Percentiles rank a stretch among this genome's conserved stretches.
phyloP scores from a whole-genome alignment of 139 green algal species.

The Gonium pectorale region DNA sequence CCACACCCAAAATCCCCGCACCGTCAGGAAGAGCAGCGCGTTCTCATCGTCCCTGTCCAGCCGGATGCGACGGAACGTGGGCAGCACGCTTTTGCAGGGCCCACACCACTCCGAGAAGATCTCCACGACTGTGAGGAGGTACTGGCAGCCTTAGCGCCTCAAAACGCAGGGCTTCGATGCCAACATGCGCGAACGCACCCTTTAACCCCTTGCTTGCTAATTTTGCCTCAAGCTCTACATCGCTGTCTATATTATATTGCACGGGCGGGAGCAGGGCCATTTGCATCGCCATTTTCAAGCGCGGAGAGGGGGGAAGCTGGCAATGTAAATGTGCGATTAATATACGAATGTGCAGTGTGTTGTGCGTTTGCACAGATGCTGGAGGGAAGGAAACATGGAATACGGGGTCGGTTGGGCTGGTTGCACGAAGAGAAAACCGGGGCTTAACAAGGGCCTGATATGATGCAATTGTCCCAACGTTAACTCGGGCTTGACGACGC shows the following conservation, averaged over 20 bases:
- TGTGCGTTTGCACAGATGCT: too few relatives aligned
- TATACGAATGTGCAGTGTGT: too few relatives aligned
- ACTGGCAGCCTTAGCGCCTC: too few relatives aligned
- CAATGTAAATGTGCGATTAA: too few relatives aligned
- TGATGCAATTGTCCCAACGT: too few relatives aligned
- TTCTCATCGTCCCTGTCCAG: conserved; percentile 77
- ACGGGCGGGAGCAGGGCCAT: conserved; percentile 42
- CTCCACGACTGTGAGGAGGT: conserved; percentile 72
- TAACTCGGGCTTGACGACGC: too few relatives aligned
- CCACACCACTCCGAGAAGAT: conserved; percentile 71
- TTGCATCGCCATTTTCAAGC: too few relatives aligned
- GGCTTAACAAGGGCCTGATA: too few relatives aligned
- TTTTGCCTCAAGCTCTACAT: conserved; percentile 44
- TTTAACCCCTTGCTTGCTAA: conserved; percentile 57
- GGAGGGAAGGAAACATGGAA: too few relatives aligned
- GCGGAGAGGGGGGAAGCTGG: too few relatives aligned
- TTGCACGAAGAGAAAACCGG: too few relatives aligned
- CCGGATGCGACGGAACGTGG: conserved; percentile 68
- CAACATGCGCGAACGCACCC: conserved; percentile 31
- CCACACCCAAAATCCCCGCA: conserved; percentile 2
- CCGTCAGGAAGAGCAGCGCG: conserved; percentile 68
- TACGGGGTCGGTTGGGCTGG: too few relatives aligned
- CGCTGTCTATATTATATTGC: conserved; percentile 45
- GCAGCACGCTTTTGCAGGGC: conserved; percentile 72
- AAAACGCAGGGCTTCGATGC: neutral